phyloP scores from a whole-genome alignment of 2,329 filamentous ascomycete genomes.

The Phialophora macrospora region DNA sequence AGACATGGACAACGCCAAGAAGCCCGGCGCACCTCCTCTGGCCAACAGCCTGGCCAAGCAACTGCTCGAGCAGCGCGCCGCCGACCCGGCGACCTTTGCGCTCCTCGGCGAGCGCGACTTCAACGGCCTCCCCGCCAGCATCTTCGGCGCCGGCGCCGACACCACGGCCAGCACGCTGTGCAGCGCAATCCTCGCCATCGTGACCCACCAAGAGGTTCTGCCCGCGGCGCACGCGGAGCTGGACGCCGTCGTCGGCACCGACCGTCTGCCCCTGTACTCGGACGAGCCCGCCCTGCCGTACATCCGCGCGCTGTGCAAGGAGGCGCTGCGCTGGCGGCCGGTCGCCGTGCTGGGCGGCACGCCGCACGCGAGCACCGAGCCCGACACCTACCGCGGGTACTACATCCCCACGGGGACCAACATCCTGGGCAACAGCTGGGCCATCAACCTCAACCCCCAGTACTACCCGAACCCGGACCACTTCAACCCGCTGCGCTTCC shows the following conservation, averaged over 20 bases:
- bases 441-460: slow-evolving; percentile 58
- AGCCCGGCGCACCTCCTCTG: slow-evolving; percentile 38
- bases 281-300: slow-evolving; percentile 47
- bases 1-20: slow-evolving; percentile 41
- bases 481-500: slow-evolving; percentile 62
- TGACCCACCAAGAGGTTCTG: slow-evolving; percentile 39
- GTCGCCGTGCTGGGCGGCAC: slow-evolving; percentile 40
- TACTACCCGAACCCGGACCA: slow-evolving; percentile 58
- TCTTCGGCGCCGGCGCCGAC: slow-evolving; percentile 44
- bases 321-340: slow-evolving; percentile 54
- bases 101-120: slow-evolving; percentile 48
- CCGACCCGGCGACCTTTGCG: slow-evolving; percentile 43
- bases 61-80: slow-evolving; percentile 46
- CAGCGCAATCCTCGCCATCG: slow-evolving; percentile 42
- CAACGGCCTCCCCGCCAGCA: slow-evolving; percentile 44
- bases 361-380: slow-evolving; percentile 35
- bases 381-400: slow-evolving; percentile 48
- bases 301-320: slow-evolving; percentile 49
- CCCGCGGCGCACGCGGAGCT: slow-evolving; percentile 44
- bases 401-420: slow-evolving; percentile 55
- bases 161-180: slow-evolving; percentile 44
- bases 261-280: slow-evolving; percentile 44
- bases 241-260: slow-evolving; percentile 43
- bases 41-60: slow-evolving; percentile 54
- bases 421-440: slow-evolving; percentile 50